phyloP scores from a whole-genome alignment of 2,329 filamentous ascomycete genomes.

The Triangularia setosa region DNA sequence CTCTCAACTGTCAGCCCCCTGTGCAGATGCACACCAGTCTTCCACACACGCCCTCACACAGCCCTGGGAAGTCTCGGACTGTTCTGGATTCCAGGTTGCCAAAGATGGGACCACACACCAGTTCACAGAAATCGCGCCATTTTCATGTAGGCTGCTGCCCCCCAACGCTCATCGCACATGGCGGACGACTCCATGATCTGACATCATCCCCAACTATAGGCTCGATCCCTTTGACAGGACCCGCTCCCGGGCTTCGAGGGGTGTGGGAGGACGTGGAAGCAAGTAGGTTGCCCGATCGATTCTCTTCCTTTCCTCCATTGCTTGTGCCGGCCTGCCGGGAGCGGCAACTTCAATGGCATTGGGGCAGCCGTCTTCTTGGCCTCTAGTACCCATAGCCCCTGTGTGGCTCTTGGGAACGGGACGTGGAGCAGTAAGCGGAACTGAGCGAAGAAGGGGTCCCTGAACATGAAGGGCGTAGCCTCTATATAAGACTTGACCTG shows the following conservation, averaged over 20 bases:
- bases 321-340: constrained; percentile 2
- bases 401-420: not conserved
- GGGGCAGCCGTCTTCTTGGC: not conserved
- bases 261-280: not conserved
- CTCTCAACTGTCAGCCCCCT: not conserved
- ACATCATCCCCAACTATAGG: constrained; percentile 7
- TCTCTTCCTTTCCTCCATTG: constrained; percentile 15
- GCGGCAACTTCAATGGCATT: not conserved
- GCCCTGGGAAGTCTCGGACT: not conserved
- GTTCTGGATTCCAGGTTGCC: constrained; percentile 1
- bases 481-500: not conserved
- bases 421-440: not conserved
- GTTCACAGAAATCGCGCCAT: constrained; percentile 7
- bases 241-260: not conserved
- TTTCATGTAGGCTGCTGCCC: constrained; percentile 9
- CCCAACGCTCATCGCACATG: not conserved
- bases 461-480: not conserved
- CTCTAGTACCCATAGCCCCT: not conserved
- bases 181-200: constrained; percentile 8
- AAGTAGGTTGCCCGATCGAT: constrained; percentile 11
- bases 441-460: not conserved
- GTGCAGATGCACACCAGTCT: not conserved
- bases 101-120: not conserved
- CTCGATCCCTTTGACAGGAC: not conserved
- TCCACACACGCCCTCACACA: not conserved